Percentiles rank a stretch among this genome's conserved stretches.
Evolutionary conservation across 192 early-diverging fungal species (phyloP).

Genomic region (Hyaloraphidium curvatum): DNA sequence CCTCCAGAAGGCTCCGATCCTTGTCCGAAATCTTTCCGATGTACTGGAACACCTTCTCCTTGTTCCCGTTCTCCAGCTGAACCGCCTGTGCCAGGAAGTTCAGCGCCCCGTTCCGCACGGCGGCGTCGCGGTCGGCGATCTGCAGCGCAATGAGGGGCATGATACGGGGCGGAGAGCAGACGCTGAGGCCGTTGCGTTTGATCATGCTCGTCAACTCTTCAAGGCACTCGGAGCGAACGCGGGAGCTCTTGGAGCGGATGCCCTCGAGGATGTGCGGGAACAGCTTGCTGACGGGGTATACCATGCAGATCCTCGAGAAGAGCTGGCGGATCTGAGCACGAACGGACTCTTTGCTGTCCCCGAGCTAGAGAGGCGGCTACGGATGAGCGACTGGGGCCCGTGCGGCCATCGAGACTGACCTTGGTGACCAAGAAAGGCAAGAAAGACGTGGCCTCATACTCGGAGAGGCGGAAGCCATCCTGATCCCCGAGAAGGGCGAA

Average conservation of each 20-base stretch:
- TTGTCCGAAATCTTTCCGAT: slow-evolving; percentile 55
- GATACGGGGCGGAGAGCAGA: slow-evolving; percentile 42
- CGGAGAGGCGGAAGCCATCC: slow-evolving; percentile 36
- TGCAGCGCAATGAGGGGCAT: slow-evolving; percentile 51
- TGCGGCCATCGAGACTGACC: slow-evolving; percentile 15
- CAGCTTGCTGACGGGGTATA: slow-evolving; percentile 64
- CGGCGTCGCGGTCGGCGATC: slow-evolving; percentile 62
- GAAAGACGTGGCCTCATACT: slow-evolving; percentile 65
- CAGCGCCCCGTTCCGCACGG: slow-evolving; percentile 59
- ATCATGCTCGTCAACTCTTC: slow-evolving; percentile 57
- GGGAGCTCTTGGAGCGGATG: slow-evolving; percentile 57
- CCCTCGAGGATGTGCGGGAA: slow-evolving; percentile 52
- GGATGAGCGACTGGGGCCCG: neutral
- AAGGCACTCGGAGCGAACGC: slow-evolving; percentile 57
- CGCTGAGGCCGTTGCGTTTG: slow-evolving; percentile 42
- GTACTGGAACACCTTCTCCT: slow-evolving; percentile 41
- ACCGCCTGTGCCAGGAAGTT: slow-evolving; percentile 53
- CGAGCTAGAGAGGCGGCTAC: too few relatives aligned
- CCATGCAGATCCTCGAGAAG: slow-evolving; percentile 42
- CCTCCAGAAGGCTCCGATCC: slow-evolving; percentile 62
- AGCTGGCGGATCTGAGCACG: slow-evolving; percentile 46
- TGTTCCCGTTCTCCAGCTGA: slow-evolving; percentile 46
- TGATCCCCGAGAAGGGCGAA: slow-evolving; percentile 41
- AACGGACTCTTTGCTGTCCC: slow-evolving; percentile 71
- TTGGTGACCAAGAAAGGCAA: slow-evolving; percentile 52